Evolutionary conservation across 768 basidiomycete species (phyloP).

Genomic region (Bullera alba): DNA sequence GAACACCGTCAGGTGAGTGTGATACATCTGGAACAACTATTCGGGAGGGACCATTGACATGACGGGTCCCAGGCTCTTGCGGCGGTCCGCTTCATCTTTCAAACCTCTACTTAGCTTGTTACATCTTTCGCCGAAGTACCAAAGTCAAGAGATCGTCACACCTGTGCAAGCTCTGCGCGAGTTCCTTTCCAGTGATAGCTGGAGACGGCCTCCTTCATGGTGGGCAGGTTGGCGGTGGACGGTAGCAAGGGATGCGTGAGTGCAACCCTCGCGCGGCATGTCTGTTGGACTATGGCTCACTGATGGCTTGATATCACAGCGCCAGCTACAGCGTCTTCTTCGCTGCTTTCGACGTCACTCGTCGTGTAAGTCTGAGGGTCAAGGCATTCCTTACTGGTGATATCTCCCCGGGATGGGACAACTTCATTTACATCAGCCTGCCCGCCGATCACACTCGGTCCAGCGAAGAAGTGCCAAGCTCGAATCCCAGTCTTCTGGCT

Average conservation of each 20-base stretch:
- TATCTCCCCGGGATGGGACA: constrained; percentile 15
- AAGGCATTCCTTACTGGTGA: constrained; percentile 36
- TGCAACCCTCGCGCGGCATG: background rate
- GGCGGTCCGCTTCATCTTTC: constrained; percentile 24
- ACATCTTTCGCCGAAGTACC: constrained; percentile 16
- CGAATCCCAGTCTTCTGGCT: background rate
- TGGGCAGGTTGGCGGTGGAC: constrained; percentile 43
- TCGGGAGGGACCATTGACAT: background rate
- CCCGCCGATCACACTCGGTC: background rate
- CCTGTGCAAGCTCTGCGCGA: constrained; percentile 25
- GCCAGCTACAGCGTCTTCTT: constrained; percentile 42
- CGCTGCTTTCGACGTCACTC: constrained; percentile 41
- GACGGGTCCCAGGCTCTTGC: constrained; percentile 15
- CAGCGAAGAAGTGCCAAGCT: background rate
- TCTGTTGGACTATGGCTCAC: background rate
- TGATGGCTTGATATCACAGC: constrained; percentile 15
- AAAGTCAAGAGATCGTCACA: constrained; percentile 9
- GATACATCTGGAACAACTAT: no score
- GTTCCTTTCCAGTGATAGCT: constrained; percentile 29
- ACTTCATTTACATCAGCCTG: constrained; percentile 10
- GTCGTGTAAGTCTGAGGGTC: constrained; percentile 33
- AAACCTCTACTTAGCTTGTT: constrained; percentile 16
- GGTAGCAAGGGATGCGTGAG: constrained; percentile 37
- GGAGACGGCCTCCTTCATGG: constrained; percentile 31
- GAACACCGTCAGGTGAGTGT: constrained; percentile 39